Percentiles rank a stretch among this genome's conserved stretches.
These are phyloP conservation scores for Thermothielavioides terrestris DNA, from an alignment of 495 filamentous ascomycete genomes.

Conservation along the genomic window DNA sequence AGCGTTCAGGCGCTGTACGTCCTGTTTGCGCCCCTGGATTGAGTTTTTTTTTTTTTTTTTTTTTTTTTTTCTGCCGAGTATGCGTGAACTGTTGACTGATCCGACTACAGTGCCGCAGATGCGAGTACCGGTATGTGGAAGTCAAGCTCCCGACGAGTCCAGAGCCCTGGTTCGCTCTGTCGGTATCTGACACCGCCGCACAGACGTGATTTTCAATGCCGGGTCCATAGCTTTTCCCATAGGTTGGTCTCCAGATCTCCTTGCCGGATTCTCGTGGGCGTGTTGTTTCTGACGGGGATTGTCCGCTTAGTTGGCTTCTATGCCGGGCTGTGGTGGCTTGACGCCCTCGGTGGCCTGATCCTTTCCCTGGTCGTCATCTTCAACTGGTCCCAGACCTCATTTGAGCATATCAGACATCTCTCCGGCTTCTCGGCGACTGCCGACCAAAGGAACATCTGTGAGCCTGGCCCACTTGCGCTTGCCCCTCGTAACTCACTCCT, in stretches of 20 bases:
- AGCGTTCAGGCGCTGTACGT: conserved; percentile 75
- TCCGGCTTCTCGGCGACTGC: conserved; percentile 73
- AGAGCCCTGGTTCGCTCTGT: neutral
- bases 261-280: too few species aligned
- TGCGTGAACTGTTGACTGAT: conserved; percentile 53
- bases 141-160: neutral
- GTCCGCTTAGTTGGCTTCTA: conserved; percentile 57
- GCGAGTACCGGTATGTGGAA: conserved; percentile 20
- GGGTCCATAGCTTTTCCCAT: conserved; percentile 81
- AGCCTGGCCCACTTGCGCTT: conserved; percentile 11
- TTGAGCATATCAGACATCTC: conserved; percentile 73
- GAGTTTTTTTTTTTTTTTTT: neutral
- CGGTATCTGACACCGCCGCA: conserved; percentile 19
- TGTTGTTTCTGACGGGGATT: neutral
- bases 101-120: conserved; percentile 20
- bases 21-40: neutral
- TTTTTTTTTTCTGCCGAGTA: too few species aligned
- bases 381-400: conserved; percentile 72
- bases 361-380: conserved; percentile 75
- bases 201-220: conserved; percentile 77
- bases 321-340: conserved; percentile 72
- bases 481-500: neutral
- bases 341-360: conserved; percentile 73
- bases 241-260: conserved; percentile 38
- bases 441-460: conserved; percentile 67